Evolutionary conservation across 345 rosid species (phyloP).

Genomic region (Heritiera fomes): DNA sequence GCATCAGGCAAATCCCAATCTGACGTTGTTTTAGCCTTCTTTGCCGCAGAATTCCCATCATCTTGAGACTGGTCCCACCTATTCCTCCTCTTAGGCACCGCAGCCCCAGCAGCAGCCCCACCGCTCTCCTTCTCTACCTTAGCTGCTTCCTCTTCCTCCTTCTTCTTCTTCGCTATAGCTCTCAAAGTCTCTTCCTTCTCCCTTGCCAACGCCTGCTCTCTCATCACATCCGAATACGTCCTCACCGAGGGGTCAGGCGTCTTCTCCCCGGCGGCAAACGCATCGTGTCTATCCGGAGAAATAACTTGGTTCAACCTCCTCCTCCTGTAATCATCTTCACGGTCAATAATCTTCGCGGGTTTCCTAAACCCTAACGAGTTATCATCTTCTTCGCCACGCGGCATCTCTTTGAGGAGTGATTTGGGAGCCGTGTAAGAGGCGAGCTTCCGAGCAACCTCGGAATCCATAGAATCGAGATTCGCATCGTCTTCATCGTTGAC

Average conservation of each 20-base stretch:
- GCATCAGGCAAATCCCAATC: slow-evolving; percentile 97
- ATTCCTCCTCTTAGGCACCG: slow-evolving; percentile 72
- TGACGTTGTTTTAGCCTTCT: slow-evolving; percentile 68
- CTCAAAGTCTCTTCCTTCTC: slow-evolving; percentile 61
- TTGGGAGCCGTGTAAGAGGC: slow-evolving; percentile 94
- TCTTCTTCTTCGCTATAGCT: slow-evolving; percentile 60
- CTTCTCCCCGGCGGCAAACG: slow-evolving; percentile 88
- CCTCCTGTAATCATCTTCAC: slow-evolving; percentile 89
- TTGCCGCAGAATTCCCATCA: slow-evolving; percentile 48
- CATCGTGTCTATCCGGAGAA: slow-evolving; percentile 95
- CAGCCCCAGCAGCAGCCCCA: slow-evolving; percentile 34
- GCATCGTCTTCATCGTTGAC: slow-evolving; percentile 84
- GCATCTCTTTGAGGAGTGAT: slow-evolving; percentile 70
- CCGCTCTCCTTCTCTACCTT: slow-evolving; percentile 46
- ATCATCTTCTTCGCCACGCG: slow-evolving; percentile 58
- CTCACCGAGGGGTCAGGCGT: slow-evolving; percentile 83
- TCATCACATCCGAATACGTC: slow-evolving; percentile 81
- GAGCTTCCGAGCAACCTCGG: slow-evolving; percentile 70
- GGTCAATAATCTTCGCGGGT: slow-evolving; percentile 72
- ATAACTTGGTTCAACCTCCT: slow-evolving; percentile 77
- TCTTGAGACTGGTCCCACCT: slow-evolving; percentile 92
- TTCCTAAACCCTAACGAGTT: slow-evolving; percentile 53
- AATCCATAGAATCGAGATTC: slow-evolving; percentile 51
- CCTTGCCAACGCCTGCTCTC: slow-evolving; percentile 71
- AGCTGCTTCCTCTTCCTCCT: slow-evolving; percentile 77